Percentiles rank a stretch among this genome's conserved stretches.
These are phyloP conservation scores for Vitis amurensis DNA, from an alignment of 164 flowering plant genomes.

Conservation along the genomic window DNA sequence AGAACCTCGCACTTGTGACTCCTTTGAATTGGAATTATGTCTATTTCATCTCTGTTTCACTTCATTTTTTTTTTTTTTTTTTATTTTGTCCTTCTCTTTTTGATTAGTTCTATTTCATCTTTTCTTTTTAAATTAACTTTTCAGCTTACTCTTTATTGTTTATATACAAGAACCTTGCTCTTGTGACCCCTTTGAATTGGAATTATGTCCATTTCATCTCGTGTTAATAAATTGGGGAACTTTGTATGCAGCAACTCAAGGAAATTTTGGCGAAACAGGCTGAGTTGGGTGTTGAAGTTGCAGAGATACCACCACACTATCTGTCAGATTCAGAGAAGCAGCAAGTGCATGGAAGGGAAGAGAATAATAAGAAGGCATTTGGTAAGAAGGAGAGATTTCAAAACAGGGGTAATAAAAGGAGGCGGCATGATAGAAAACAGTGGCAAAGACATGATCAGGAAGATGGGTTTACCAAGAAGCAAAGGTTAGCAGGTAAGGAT, in stretches of 20 bases:
- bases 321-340: slow-evolving; percentile 52
- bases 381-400: slow-evolving; percentile 40
- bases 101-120: too few relatives aligned
- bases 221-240: too few relatives aligned
- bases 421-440: background rate
- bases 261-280: slow-evolving; percentile 87
- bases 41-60: too few relatives aligned
- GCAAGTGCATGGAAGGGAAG: slow-evolving; percentile 20
- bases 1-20: too few relatives aligned
- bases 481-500: slow-evolving; percentile 21
- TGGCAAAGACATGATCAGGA: slow-evolving; percentile 24
- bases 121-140: too few relatives aligned
- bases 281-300: slow-evolving; percentile 88
- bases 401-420: slow-evolving; percentile 51
- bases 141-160: too few relatives aligned
- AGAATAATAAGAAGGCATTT: slow-evolving; percentile 15
- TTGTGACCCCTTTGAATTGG: too few relatives aligned
- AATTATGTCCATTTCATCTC: too few relatives aligned
- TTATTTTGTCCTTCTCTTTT: too few relatives aligned
- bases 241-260: slow-evolving; percentile 75
- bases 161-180: too few relatives aligned
- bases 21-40: too few relatives aligned
- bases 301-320: slow-evolving; percentile 78
- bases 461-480: slow-evolving; percentile 40
- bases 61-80: too few relatives aligned